Base-by-base conservation (phyloP, 2,329 filamentous ascomycete genomes). In the Pleomassaria siparia region DNA sequence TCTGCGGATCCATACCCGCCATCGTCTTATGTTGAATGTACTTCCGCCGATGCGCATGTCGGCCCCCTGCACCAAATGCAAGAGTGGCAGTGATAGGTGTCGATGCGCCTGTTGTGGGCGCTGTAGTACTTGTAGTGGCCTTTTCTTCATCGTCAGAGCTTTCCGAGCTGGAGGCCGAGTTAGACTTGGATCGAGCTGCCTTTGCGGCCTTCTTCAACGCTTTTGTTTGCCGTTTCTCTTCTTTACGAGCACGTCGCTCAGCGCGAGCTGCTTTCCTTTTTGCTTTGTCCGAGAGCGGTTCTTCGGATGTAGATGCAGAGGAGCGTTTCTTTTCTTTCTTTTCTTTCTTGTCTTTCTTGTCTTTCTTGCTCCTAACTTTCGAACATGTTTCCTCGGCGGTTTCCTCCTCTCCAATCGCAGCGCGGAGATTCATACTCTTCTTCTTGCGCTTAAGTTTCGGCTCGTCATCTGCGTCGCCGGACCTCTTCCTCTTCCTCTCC, bases 1-100 rank as follows among this genome's bases (percentile, higher is more conserved):
- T 89, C 63, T 87, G 84, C 40, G 85, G 80, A 69, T 96, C 88
- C 75, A 90, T 81, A 49, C 91, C 81, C 2, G 91, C 91, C 75
- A 86, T 83, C 61, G 84, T 85, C 77, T 97, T 97, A 60, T 94
- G 89, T 47, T 87, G 87, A 62, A 97, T 96, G 70, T 91, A 89
- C 50, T 89, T 81, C 57, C 88, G 84, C 54, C 92, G 79, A 39
- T 91, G 83, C 45, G 87, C 81, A 67, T 91, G 88, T 54, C 90
- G 81, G 40, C 80, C 83, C 21, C 80, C 76, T 51, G 78, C 73
- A 11, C 52, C 57, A 40, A 69, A 71, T 1, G 48, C 55, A 18
- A 62, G 42, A 1, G 59, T 67, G 71, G 72, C 50, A 68, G 74
- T 48, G 74, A 79, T 22, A 76, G 76, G 37, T 72, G 75, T 44